phyloP scores from a whole-genome alignment of 2,329 filamentous ascomycete species.

The Trichoderma arundinaceum region DNA sequence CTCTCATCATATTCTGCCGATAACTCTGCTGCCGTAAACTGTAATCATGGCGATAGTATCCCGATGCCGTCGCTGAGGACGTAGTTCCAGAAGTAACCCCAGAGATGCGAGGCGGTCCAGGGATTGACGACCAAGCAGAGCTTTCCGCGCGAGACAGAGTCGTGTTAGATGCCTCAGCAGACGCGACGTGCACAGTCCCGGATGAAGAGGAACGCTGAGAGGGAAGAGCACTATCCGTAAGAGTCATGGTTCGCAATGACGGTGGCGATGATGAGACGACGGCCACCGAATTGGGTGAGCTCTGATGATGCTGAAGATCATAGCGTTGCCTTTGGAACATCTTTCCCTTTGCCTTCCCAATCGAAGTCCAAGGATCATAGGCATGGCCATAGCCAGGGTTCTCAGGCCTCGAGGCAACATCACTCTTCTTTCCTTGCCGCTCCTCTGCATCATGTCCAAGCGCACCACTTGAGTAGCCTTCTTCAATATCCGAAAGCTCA shows the following conservation, averaged over 20 bases:
- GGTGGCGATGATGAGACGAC: not conserved
- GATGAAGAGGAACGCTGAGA: not conserved
- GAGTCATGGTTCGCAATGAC: not conserved
- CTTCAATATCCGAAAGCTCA: slow-evolving; percentile 12
- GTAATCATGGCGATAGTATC: not conserved
- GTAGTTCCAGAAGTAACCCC: not conserved
- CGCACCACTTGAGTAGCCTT: not conserved
- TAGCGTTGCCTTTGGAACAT: not conserved
- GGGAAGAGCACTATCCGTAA: not conserved
- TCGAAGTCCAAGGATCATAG: not conserved
- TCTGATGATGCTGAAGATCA: not conserved
- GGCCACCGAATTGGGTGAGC: not conserved
- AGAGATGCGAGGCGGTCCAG: not conserved
- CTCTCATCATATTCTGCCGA: not conserved
- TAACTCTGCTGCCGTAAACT: not conserved
- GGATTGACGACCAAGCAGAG: not conserved
- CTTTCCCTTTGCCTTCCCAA: not conserved
- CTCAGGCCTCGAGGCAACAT: not conserved
- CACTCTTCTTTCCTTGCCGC: not conserved
- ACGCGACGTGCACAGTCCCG: not conserved
- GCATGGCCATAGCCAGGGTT: not conserved
- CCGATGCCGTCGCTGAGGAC: not conserved
- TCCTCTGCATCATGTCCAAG: not conserved
- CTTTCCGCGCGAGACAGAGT: not conserved
- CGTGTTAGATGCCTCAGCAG: not conserved